Evolutionary conservation across 371 early-diverging fungal species (phyloP), one percentile per base, ranked within the genome.

Genomic region (Apophysomyces sp.): DNA sequence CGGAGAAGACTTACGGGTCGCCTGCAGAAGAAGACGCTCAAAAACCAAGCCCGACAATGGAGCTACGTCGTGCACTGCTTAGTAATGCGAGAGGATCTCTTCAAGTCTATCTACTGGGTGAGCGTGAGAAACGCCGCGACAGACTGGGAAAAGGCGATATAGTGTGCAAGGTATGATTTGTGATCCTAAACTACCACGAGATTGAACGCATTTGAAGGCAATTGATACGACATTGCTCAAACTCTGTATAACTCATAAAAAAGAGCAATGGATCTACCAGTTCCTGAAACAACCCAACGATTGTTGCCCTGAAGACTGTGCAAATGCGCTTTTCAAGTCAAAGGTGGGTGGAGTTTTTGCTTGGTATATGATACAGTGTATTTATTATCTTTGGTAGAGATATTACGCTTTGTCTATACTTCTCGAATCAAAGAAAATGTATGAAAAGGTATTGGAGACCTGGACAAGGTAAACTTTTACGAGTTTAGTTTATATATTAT

Each of bases 161-260:
- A 0, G 57, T 71, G 1, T 73, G 67, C 55, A 72, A 73, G 66
- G 69, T 66, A 71, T 18, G 21, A 18, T 9, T 51, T 30, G 16
- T 53, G 13, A 39, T 34, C 0, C 3, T 7, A 30, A 41, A 21
- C 32, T 6, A 15, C 4, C 24, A 24, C 1, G 2, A n/a, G 9
- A 49, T 26, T 57, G 26, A 30, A 53, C 52, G 26, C 27, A 52
- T 27, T 53, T 56, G 7, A 67, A 89, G 86, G 83, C 81, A 5
- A 82, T 88, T 16, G 91, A 91, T 61, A 87, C 88, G 3, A 82
- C 85, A 8, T 71, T 91, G 28, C 65, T 92, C 8, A 86, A 86
- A 29, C 62, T 91, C 1, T 87, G 83, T 63, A 79, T 84, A 30
- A 82, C 82, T 8, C 74, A 60, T 40, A 61, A 72, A 2, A 75